These are phyloP conservation scores for Zarea fungicola DNA, from an alignment of 2,329 filamentous ascomycete species.

Conservation along the genomic window DNA sequence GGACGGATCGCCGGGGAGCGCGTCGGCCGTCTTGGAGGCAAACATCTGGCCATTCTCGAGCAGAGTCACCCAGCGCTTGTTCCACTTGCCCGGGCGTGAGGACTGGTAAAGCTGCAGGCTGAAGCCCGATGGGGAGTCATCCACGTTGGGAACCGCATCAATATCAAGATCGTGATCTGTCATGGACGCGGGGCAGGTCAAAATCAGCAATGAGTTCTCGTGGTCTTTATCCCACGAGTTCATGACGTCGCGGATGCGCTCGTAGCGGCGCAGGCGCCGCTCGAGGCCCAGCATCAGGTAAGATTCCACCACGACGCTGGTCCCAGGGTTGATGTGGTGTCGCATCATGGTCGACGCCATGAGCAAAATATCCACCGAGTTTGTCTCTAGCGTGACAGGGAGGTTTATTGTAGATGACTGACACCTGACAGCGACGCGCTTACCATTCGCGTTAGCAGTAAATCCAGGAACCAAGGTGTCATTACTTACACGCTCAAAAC, in stretches of 20 bases:
- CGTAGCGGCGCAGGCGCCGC: conserved; percentile 77
- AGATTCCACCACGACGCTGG: conserved; percentile 70
- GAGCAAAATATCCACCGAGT: conserved; percentile 65
- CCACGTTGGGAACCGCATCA: conserved; percentile 52
- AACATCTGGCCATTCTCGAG: conserved; percentile 66
- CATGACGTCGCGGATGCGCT: conserved; percentile 79
- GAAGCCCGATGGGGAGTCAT: conserved; percentile 59
- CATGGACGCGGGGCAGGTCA: conserved; percentile 52
- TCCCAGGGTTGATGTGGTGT: conserved; percentile 57
- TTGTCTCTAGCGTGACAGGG: conserved; percentile 70
- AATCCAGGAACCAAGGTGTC: background rate
- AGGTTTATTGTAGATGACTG: conserved; percentile 63
- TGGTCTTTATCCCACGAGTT: conserved; percentile 87
- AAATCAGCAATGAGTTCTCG: conserved; percentile 68
- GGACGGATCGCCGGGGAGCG: conserved; percentile 59
- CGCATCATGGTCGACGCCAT: conserved; percentile 60
- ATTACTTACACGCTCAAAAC: conserved; percentile 62
- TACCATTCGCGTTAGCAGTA: conserved; percentile 4
- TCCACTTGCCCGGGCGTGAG: conserved; percentile 79
- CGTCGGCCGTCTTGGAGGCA: conserved; percentile 64
- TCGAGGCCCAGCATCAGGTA: conserved; percentile 74
- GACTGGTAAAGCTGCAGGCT: conserved; percentile 74
- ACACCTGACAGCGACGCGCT: conserved; percentile 70
- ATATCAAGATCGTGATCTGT: conserved; percentile 59
- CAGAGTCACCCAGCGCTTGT: conserved; percentile 74